These are phyloP conservation scores for Trametopsis cervina DNA, from an alignment of 768 basidiomycete genomes.

Conservation along the genomic window DNA sequence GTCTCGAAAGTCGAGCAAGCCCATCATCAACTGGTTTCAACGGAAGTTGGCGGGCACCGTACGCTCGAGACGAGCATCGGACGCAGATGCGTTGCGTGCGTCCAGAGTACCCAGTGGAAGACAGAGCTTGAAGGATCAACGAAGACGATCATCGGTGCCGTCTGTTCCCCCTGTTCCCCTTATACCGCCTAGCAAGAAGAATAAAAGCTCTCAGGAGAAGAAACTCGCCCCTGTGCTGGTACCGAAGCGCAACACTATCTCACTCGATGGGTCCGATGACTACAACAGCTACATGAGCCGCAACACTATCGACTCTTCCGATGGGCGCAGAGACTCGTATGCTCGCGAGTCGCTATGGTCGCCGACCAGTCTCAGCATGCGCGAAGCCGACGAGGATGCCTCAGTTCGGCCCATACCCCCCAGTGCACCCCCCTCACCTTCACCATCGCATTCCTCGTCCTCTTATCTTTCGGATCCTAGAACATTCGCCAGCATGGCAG, in stretches of 20 bases:
- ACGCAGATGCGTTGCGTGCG: constrained; percentile 18
- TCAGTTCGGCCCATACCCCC: constrained; percentile 88
- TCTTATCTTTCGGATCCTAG: constrained; percentile 77
- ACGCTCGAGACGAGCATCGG: constrained; percentile 44
- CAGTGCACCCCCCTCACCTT: constrained; percentile 80
- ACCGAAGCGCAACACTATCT: constrained; percentile 38
- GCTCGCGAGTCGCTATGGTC: constrained; percentile 78
- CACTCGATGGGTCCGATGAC: constrained; percentile 53
- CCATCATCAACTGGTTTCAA: constrained; percentile 87
- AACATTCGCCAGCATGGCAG: constrained; percentile 76
- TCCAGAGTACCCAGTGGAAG: constrained; percentile 9
- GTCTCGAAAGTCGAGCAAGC: constrained; percentile 68
- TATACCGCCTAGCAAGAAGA: constrained; percentile 5
- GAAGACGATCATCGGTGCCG: constrained; percentile 20
- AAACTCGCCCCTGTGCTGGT: constrained; percentile 14
- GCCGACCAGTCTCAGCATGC: constrained; percentile 46
- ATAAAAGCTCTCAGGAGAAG: constrained; percentile 15
- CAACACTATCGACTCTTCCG: constrained; percentile 37
- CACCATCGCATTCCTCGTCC: constrained; percentile 77
- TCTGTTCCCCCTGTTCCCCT: constrained; percentile 17
- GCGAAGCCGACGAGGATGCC: constrained; percentile 93
- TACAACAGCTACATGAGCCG: constrained; percentile 28
- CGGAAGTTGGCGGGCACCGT: constrained; percentile 73
- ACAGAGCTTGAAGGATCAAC: constrained; percentile 18
- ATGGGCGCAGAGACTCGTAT: constrained; percentile 48